A percentile compares a stretch with the other conserved stretches of the same genome.
Evolutionary conservation across 1,139 yeast species (phyloP).

Genomic region (Geotrichum restrictum): DNA sequence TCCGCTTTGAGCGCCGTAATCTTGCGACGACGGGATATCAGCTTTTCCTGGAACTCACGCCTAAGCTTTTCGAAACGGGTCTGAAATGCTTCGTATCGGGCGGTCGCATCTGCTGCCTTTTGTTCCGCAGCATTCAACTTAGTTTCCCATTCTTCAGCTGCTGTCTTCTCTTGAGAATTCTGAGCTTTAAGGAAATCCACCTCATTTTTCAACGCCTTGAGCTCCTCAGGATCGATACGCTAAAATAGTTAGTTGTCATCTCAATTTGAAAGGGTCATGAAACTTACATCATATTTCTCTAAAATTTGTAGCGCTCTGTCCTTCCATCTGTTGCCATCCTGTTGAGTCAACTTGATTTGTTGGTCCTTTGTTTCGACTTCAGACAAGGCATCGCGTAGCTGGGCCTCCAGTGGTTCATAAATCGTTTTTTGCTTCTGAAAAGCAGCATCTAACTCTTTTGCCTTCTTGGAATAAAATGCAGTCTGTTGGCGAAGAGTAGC

Average conservation of each 20-base stretch:
- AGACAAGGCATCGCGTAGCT: constrained; percentile 39
- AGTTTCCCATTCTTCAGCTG: constrained; percentile 13
- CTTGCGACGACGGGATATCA: constrained; percentile 31
- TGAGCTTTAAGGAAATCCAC: constrained; percentile 36
- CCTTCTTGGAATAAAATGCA: constrained; percentile 34
- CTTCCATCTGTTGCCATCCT: constrained; percentile 53
- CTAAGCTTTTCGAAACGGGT: constrained; percentile 29
- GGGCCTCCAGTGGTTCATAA: constrained; percentile 39
- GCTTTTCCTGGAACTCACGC: constrained; percentile 35
- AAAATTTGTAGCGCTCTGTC: constrained; percentile 48
- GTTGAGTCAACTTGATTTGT: constrained; percentile 40
- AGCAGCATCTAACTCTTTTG: constrained; percentile 39
- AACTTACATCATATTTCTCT: constrained; percentile 43
- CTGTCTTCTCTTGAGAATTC: constrained; percentile 16
- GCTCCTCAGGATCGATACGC: constrained; percentile 48
- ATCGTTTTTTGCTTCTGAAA: constrained; percentile 36
- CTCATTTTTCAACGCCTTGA: constrained; percentile 38
- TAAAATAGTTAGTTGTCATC: constrained; percentile 1
- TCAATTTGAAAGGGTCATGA: neutral
- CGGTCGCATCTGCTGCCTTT: constrained; percentile 4
- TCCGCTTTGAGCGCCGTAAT: constrained; percentile 25
- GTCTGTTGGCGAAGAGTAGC: constrained; percentile 58
- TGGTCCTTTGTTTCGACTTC: constrained; percentile 44
- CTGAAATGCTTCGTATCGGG: constrained; percentile 23
- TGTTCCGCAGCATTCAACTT: constrained; percentile 17